These are phyloP conservation scores for Globisporangium rhizosaccharum DNA, from an alignment of 352 stramenopile genomes.

Conservation along the genomic window DNA sequence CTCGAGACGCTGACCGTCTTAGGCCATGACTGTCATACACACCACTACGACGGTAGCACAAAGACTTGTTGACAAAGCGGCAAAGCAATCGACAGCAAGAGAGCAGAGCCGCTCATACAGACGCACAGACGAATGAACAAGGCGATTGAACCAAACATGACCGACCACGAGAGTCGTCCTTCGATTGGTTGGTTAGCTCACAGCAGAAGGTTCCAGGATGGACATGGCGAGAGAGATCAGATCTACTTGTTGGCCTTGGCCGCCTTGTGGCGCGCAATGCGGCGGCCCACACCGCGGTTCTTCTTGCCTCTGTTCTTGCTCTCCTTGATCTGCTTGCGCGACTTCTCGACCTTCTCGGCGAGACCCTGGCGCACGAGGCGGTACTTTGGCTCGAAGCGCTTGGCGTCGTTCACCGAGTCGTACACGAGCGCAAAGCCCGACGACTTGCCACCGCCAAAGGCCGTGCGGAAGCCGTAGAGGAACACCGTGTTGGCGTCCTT, in stretches of 20 bases:
- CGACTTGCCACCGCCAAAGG: slow-evolving; percentile 97
- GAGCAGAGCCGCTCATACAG: no score
- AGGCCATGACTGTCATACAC: no score
- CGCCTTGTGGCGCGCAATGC: slow-evolving; percentile 98
- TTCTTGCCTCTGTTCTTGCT: slow-evolving; percentile 99
- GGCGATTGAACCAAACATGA: slow-evolving; percentile 1
- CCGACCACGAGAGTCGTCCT: slow-evolving; percentile 2
- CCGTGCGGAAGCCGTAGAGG: slow-evolving; percentile 96
- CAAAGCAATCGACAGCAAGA: no score
- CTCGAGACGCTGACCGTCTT: no score
- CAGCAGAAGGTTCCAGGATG: slow-evolving; percentile 18
- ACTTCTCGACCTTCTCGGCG: slow-evolving; percentile 94
- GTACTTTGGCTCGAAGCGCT: slow-evolving; percentile 99
- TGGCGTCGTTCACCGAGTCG: slow-evolving; percentile 96
- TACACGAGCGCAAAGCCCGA: slow-evolving; percentile 99
- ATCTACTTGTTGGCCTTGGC: slow-evolving; percentile 96
- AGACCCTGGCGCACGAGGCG: slow-evolving; percentile 91
- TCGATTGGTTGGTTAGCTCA: slow-evolving; percentile 19
- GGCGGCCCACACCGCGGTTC: slow-evolving; percentile 95
- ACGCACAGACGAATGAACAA: background rate
- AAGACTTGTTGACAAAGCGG: no score
- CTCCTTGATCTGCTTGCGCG: slow-evolving; percentile 99
- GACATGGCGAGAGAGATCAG: slow-evolving; percentile 21
- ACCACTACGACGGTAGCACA: no score
- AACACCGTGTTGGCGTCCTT: slow-evolving; percentile 94